Evolutionary conservation across 805 yeast genomes (phyloP).

Genomic region (Lachancea dasiensis): DNA sequence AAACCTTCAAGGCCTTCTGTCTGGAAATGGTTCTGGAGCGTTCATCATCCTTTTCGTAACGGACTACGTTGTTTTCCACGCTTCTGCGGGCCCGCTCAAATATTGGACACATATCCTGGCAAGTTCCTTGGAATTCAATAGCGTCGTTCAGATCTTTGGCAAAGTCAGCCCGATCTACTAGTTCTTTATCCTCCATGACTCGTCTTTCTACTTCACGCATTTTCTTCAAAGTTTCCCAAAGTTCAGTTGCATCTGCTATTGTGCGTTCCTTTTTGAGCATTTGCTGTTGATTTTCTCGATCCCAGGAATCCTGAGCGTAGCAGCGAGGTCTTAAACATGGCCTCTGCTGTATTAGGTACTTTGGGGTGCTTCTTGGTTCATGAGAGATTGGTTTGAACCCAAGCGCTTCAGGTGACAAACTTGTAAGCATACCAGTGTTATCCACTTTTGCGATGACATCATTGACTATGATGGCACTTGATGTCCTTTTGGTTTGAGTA

Average conservation of each 20-base stretch:
- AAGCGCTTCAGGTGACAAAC: slow-evolving; percentile 14
- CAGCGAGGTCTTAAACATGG: slow-evolving; percentile 31
- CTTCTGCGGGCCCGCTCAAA: slow-evolving; percentile 86
- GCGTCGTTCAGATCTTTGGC: slow-evolving; percentile 85
- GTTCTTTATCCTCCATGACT: slow-evolving; percentile 71
- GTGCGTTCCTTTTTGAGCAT: slow-evolving; percentile 48
- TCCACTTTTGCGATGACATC: background rate
- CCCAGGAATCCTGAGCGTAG: slow-evolving; percentile 55
- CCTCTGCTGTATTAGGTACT: slow-evolving; percentile 34
- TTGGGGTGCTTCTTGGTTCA: slow-evolving; percentile 30
- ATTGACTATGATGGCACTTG: background rate
- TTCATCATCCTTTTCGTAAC: slow-evolving; percentile 61
- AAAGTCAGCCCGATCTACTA: slow-evolving; percentile 82
- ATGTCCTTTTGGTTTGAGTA: too few relatives aligned
- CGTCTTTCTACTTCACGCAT: slow-evolving; percentile 70
- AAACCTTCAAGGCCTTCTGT: slow-evolving; percentile 74
- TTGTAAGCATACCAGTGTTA: background rate
- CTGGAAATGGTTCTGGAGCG: slow-evolving; percentile 51
- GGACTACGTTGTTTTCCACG: slow-evolving; percentile 78
- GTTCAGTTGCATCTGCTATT: slow-evolving; percentile 56
- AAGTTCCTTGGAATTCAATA: slow-evolving; percentile 78
- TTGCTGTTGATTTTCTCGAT: slow-evolving; percentile 58
- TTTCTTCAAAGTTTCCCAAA: slow-evolving; percentile 68
- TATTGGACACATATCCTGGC: slow-evolving; percentile 91
- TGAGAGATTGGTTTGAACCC: slow-evolving; percentile 21